A percentile compares a stretch with the other conserved stretches of the same genome.
phyloP scores from a whole-genome alignment of 140 eudicot species.

The Cichorium intybus region DNA sequence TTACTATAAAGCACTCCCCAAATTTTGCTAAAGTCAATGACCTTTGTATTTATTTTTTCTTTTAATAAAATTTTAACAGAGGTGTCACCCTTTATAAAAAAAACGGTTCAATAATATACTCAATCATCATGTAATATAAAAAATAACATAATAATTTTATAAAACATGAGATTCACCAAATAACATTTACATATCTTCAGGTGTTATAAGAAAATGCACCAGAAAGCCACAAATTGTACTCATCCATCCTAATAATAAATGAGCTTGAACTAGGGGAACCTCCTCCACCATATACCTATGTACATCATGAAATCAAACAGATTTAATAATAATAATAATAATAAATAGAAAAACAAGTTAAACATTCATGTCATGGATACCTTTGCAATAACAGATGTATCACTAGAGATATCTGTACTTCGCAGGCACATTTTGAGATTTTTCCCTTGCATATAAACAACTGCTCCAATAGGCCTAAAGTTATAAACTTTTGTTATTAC shows the following conservation, averaged over 20 bases:
- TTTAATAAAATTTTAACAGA: too few relatives aligned
- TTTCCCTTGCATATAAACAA: conserved; percentile 78
- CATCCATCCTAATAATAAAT: conserved; percentile 92
- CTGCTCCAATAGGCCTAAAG: conserved; percentile 88
- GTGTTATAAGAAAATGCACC: conserved; percentile 14
- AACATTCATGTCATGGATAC: conserved; percentile 33
- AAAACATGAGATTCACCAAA: too few relatives aligned
- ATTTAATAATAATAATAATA: neutral
- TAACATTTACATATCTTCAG: conserved; percentile 16
- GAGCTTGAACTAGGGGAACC: conserved; percentile 82
- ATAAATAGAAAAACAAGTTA: conserved; percentile 5
- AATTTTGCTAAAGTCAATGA: too few relatives aligned
- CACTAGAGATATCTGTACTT: conserved; percentile 61
- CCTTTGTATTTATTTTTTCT: too few relatives aligned
- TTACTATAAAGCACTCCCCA: too few relatives aligned
- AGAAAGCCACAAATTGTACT: conserved; percentile 70
- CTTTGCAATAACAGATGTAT: conserved; percentile 89
- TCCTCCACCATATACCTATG: conserved; percentile 94
- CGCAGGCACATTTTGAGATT: conserved; percentile 86
- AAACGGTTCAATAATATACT: too few relatives aligned
- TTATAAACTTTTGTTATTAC: neutral
- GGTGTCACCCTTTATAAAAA: too few relatives aligned
- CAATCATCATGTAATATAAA: too few relatives aligned
- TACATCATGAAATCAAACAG: conserved; percentile 17
- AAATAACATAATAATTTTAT: too few relatives aligned